Base-by-base conservation (phyloP, 176 grass and related monocot genomes). In the Rhynchospora tenuis region DNA sequence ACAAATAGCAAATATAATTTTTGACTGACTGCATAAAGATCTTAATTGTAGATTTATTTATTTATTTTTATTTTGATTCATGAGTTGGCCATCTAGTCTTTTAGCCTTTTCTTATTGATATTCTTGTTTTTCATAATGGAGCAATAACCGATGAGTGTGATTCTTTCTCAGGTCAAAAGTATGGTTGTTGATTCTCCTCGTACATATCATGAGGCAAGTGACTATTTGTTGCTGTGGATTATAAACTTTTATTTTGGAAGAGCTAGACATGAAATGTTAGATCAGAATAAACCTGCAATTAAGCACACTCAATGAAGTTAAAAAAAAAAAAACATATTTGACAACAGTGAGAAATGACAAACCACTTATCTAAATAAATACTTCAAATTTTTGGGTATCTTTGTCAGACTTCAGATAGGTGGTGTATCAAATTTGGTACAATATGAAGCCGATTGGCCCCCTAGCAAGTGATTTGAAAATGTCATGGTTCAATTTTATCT, bases 161-260 rank as follows among this genome's bases (percentile, higher is more conserved):
- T 76, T 50, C 89, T 70, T 38, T 69, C 24, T 85, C 83, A 98
- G 95, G 92, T 98, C 33, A 89, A 93, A 65, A 91, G 84, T 56
- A 78, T 98, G 89, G 89, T 94, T 75, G 90, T 98, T 79, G 95
- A 98, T 85, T 98, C 95, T 89, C 90, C 92, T 93, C 92, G 87
- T 80, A 93, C 87, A 23, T 94, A 93, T 89, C 88, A 94, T 86
- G 95, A 93, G 88, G 95, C 91, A 84, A 73, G 64, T 66, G 67
- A 73, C 58, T 54, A 82, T 38, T 66, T 75, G 72, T 75, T 75
- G 72, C 47, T 74, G 27, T 74, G 10, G 22, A 52, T 51, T 74
- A 50, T 52, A 52, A 74, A 74, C 26, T 74, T 22, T 6, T 74
- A 52, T 73, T 8, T 43, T 47, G 48, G 9, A 51, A 51, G 11